Base-by-base conservation (phyloP, 306 rosid species). In the Glycine latifolia region DNA sequence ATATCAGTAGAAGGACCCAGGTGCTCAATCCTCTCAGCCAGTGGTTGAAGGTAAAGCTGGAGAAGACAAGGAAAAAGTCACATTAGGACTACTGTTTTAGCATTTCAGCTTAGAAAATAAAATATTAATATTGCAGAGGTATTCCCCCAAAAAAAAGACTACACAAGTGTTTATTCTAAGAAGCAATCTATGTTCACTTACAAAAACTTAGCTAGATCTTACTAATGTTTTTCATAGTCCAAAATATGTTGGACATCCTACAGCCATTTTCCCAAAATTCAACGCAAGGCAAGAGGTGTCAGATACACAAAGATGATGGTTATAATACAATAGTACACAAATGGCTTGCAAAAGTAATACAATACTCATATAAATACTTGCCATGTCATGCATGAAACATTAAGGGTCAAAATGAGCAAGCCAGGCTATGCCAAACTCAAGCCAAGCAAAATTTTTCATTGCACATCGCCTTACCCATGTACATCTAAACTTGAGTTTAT, bases 1-100 rank as follows among this genome's bases (percentile, higher is more conserved):
- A 92, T 83, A 82, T 89, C 91, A 41, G 61, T 83, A 0, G 94
- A 89, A 54, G 88, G 81, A 87, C 85, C 81, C 67, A 72, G 78
- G 73, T 26, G 84, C 67, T 68, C 90, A 70, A 96, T 92, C 85
- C 88, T 89, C 82, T 80, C 88, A 52, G 71, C 91, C 81, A 93
- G 90, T 58, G 83, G 84, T 77, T 84, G 92, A 48, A 89, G 82
- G 78, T 87, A 85, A 85, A 78, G 76, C 98, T 93, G 86, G 53
- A 83, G 76, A 60, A 75, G 71, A 74, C 33, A 73, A 26, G 67
- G 44, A 63, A 20, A 69, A 6, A 39, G 37, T 72, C 59, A 69
- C 17, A 73, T 70, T 26, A 26, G 2, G 31, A 26, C 31, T 26
- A 26, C 31, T 26, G 16, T 6, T 39, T 13, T 15, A 41, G 75